Conservation (phyloP, 768 basidiomycete species). For the Amanita pallidorosea region DNA sequence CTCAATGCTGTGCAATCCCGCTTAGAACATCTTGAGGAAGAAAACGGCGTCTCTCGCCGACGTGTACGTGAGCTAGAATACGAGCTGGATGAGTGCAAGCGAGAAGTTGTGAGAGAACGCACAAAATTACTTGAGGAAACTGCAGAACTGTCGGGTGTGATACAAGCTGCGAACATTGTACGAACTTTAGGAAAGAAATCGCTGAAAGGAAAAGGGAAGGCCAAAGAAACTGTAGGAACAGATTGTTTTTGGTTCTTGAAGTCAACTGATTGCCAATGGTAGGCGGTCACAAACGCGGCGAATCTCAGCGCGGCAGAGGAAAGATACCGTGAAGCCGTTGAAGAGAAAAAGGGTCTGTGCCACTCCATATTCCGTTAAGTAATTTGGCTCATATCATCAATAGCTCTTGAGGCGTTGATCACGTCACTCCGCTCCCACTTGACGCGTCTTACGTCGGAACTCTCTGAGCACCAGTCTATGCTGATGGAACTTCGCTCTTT, state of each 20-base stretch:
- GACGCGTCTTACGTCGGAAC: constrained; percentile 64
- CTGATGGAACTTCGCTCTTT: constrained; percentile 54
- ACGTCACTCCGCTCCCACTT: constrained; percentile 64
- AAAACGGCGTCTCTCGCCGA: constrained; percentile 72
- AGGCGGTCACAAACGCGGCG: constrained; percentile 22
- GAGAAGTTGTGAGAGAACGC: constrained; percentile 65
- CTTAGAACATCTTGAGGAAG: constrained; percentile 63
- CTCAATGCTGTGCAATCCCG: constrained; percentile 57
- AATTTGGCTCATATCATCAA: constrained; percentile 12
- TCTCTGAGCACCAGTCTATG: constrained; percentile 65
- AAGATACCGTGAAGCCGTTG: constrained; percentile 68
- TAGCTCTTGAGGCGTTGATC: constrained; percentile 78
- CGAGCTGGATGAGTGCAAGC: constrained; percentile 76
- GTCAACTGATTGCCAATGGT: constrained; percentile 7
- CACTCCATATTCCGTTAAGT: constrained; percentile 1
- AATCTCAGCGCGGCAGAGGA: constrained; percentile 21
- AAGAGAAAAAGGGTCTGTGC: constrained; percentile 78
- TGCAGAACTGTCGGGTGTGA: constrained; percentile 21
- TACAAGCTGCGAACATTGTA: constrained; percentile 11
- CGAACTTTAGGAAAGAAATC: constrained; percentile 19
- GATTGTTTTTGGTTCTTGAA: background rate
- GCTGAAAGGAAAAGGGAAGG: constrained; percentile 23
- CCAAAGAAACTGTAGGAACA: constrained; percentile 18
- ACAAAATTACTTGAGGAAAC: constrained; percentile 51
- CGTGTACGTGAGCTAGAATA: constrained; percentile 81